Evolutionary conservation across 169 alveolate species (phyloP).

Genomic region (Eimeria praecox): DNA sequence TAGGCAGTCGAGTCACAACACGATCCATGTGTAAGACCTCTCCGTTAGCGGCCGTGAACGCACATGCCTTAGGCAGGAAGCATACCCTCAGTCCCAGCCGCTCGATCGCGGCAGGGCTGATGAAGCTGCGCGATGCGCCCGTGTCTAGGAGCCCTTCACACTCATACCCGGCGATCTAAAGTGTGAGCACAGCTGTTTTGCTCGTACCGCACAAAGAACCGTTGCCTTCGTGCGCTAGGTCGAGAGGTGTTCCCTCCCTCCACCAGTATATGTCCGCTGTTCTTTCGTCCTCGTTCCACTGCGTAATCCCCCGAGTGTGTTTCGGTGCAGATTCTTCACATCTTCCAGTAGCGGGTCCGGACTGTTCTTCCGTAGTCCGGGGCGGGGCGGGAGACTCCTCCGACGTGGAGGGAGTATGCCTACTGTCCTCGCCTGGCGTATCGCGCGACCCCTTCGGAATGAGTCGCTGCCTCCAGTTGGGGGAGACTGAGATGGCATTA

Average conservation of each 20-base stretch:
- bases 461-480: neutral
- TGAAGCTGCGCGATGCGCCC: neutral
- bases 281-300: neutral
- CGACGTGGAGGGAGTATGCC: neutral
- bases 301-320: neutral
- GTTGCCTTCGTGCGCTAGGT: neutral
- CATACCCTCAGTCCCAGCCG: neutral
- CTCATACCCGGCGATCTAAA: neutral
- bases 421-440: neutral
- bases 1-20: neutral
- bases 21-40: neutral
- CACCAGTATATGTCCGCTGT: neutral
- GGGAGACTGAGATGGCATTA: neutral
- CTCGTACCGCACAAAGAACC: neutral
- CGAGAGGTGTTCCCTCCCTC: neutral
- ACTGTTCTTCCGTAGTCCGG: neutral
- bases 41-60: neutral
- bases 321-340: neutral
- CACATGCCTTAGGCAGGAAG: neutral
- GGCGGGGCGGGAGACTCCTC: neutral
- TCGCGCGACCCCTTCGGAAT: neutral
- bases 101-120: neutral
- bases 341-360: neutral
- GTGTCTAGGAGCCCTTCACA: constrained; percentile 7
- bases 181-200: neutral